Evolutionary conservation across 31 red algal species (phyloP).

Genomic region (Odonthalia washingtoniensis): DNA sequence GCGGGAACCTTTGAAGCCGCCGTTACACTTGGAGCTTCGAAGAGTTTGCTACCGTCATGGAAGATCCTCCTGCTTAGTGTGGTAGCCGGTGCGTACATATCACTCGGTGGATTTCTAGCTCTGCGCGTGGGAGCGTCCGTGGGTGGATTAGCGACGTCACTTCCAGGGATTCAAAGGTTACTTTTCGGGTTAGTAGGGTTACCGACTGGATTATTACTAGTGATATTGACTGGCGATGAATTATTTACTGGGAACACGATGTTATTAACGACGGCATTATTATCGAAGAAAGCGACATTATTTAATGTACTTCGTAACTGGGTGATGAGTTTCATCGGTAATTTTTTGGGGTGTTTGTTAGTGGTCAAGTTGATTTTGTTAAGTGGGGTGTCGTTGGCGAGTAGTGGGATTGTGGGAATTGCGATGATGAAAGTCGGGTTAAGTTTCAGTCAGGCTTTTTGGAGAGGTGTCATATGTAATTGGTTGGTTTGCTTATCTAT

Average conservation of each 20-base stretch:
- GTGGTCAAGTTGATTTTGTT: constrained; percentile 45
- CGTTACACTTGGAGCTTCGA: constrained; percentile 50
- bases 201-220: constrained; percentile 70
- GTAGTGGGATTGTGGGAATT: constrained; percentile 42
- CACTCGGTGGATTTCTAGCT: constrained; percentile 67
- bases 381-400: constrained; percentile 32
- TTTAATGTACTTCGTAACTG: constrained; percentile 49
- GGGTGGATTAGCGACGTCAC: constrained; percentile 51
- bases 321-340: constrained; percentile 65
- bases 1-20: constrained; percentile 59
- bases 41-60: constrained; percentile 44
- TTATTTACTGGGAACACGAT: constrained; percentile 88
- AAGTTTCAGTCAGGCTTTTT: constrained; percentile 61
- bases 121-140: constrained; percentile 70
- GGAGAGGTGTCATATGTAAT: constrained; percentile 77
- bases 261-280: constrained; percentile 53
- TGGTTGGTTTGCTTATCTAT: constrained; percentile 84
- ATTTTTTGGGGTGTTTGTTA: constrained; percentile 64
- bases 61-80: constrained; percentile 58
- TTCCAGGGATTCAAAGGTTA: constrained; percentile 65
- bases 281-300: constrained; percentile 6
- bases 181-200: constrained; percentile 75
- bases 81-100: constrained; percentile 73
- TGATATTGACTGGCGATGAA: constrained; percentile 68
- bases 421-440: constrained; percentile 50